Evolutionary conservation across 495 filamentous ascomycete genomes (phyloP), one percentile per base, ranked within the genome.

Genomic region (Copromyces sp.): DNA sequence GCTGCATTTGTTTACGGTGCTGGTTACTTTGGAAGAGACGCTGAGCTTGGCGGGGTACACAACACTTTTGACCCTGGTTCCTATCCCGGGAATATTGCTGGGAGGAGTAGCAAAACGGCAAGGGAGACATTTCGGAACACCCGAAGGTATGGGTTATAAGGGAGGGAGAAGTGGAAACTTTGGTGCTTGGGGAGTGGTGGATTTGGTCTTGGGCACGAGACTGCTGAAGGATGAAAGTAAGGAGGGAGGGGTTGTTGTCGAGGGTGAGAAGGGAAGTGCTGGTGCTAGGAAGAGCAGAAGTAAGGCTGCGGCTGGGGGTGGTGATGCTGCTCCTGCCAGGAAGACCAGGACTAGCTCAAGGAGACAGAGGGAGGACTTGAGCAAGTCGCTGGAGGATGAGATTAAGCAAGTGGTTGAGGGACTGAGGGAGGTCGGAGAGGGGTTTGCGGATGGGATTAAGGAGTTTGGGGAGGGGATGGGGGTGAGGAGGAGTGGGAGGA

Each of bases 31-130:
- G 3, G 93, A 97, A 75, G 93, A 97, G 75, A 90, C 89, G 3
- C 86, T 94, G 72, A 84, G 89, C 3, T 91, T 90, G 81, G 93
- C 89, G 6, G 94, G 94, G 20, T 98, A 97, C 81, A 88, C 82
- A 14, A 80, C 89, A 6, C 14, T 65, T 3, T 37, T 65, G 7
- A 35, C 53, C 7, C 29, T 65, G 53, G 53, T 65, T 29, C 53
- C 53, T 0, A 82, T 95, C 7, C 93, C 93, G 14, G 91, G 87
- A 1, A 90, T 95, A 39, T 81, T 96, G 65, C 82, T 97, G 68
- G 87, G 89, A 1, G 92, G 94, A 2, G 90, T 96, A 75, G 88
- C 92, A 16, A 84, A 88, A 71, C 85, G 93, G 40, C 89, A 84
- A 3, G 92, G 94, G 72, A 77, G 79, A 47, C 94, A 98, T 81